These are phyloP conservation scores for Podila horticola DNA, from an alignment of 192 early-diverging fungal species.

Conservation along the genomic window DNA sequence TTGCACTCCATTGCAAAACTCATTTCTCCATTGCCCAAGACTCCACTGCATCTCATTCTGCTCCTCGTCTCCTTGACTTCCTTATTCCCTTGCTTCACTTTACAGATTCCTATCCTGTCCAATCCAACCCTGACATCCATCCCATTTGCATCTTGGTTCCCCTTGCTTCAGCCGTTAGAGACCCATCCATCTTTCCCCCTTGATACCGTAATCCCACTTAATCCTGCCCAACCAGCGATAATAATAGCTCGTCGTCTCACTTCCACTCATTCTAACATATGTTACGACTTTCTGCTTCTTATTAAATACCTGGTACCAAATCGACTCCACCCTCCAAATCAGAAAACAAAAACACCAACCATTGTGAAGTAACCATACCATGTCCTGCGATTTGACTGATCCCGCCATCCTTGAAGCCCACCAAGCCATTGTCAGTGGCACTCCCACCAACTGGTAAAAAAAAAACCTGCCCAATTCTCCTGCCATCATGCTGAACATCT, in stretches of 20 bases:
- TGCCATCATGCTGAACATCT: not conserved
- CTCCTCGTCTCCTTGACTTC: not conserved
- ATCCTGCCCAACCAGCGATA: too few species aligned
- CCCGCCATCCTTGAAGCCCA: constrained; percentile 64
- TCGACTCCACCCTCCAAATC: not conserved
- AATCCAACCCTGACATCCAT: not conserved
- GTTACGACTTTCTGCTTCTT: not conserved
- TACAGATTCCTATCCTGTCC: not conserved
- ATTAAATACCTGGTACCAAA: not conserved
- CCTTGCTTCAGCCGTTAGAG: too few species aligned
- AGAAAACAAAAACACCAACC: not conserved
- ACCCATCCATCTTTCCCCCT: too few species aligned
- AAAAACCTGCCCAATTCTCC: not conserved
- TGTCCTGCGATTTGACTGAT: constrained; percentile 74
- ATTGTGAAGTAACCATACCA: constrained; percentile 6
- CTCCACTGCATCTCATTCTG: too few species aligned
- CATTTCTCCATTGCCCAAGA: not conserved
- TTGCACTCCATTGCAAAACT: not conserved
- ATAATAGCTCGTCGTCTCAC: too few species aligned
- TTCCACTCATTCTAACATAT: too few species aligned
- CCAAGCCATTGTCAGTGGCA: constrained; percentile 57
- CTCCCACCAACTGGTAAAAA: constrained; percentile 67
- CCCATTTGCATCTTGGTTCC: not conserved
- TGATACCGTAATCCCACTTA: not conserved
- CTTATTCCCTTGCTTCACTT: not conserved